phyloP scores from a whole-genome alignment of 108 stramenopile species.

The Discostella pseudostelligera region DNA sequence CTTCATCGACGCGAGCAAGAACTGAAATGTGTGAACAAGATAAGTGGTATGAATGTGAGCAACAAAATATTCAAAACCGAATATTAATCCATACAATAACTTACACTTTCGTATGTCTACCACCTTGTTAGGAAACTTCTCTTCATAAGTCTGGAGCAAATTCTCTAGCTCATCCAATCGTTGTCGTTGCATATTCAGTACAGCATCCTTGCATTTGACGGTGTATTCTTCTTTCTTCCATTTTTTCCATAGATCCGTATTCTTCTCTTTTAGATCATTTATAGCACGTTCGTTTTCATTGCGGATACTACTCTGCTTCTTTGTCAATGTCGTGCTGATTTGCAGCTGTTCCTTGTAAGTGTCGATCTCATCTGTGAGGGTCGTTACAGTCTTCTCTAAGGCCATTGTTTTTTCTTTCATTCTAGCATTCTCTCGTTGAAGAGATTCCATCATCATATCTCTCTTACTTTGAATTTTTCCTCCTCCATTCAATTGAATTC shows the following conservation, averaged over 20 bases:
- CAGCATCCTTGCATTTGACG: slow-evolving; percentile 3
- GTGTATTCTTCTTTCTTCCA: slow-evolving; percentile 7
- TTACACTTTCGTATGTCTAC: background rate
- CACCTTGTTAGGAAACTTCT: slow-evolving; percentile 13
- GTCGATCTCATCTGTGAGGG: background rate
- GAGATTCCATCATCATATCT: background rate
- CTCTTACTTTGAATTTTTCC: background rate
- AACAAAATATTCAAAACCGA: too few species aligned
- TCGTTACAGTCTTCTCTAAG: background rate
- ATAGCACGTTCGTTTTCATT: slow-evolving; percentile 58
- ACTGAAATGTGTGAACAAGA: slow-evolving; percentile 4
- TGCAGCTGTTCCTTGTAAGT: background rate
- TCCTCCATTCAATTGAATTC: background rate
- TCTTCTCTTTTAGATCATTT: slow-evolving; percentile 50
- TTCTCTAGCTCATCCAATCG: slow-evolving; percentile 4
- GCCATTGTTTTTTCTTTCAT: background rate
- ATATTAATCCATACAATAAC: background rate
- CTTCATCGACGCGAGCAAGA: slow-evolving; percentile 15
- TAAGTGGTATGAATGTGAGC: too few species aligned
- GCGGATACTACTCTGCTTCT: slow-evolving; percentile 5
- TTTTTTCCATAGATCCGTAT: slow-evolving; percentile 25
- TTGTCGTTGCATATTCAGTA: slow-evolving; percentile 1
- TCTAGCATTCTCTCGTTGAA: background rate
- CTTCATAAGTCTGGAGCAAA: slow-evolving; percentile 4
- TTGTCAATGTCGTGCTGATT: background rate